Evolutionary conservation across 2,329 filamentous ascomycete genomes (phyloP), one percentile per base, ranked within the genome.

Genomic region (Kalmusia sp.): DNA sequence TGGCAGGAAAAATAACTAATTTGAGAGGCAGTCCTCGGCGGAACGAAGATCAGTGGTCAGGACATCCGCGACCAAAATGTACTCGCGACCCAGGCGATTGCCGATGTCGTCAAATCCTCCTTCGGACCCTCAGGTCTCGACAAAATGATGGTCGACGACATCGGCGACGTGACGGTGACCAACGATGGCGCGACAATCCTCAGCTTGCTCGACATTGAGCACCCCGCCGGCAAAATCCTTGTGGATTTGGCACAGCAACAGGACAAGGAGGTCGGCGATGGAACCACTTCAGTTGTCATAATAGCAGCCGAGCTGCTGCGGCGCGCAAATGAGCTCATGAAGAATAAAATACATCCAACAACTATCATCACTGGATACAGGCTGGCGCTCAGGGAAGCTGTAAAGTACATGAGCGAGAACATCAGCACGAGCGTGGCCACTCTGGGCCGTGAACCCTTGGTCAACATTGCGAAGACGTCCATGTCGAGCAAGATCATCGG

Each of bases 61-160:
- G 95, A 99, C 79, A 96, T 99, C 76, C 87, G 95, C 75, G 95
- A 99, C 75, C 93, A 98, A 79, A 98, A 97, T 83, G 95, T 98
- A 43, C 86, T 92, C 65, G 95, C 95, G 64, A 98, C 95, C 39
- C 92, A 97, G 76, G 92, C 93, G 54, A 98, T 99, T 71, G 90
- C 95, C 69, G 99, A 98, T 87, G 93, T 99, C 55, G 92, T 99
- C 77, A 98, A 96, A 83, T 96, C 91, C 78, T 99, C 95, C 14
- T 99, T 99, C 74, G 95, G 95, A 51, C 95, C 95, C 46, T 96
- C 92, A 58, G 95, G 95, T 43, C 85, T 99, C 63, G 95, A 99
- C 77, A 99, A 99, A 86, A 99, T 99, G 95, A 98, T 99, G 95
- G 95, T 99, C 68, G 95, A 99, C 80, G 95, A 99, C 75, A 98